phyloP scores from a whole-genome alignment of 129 eudicot genomes.

The Logfia minima region DNA sequence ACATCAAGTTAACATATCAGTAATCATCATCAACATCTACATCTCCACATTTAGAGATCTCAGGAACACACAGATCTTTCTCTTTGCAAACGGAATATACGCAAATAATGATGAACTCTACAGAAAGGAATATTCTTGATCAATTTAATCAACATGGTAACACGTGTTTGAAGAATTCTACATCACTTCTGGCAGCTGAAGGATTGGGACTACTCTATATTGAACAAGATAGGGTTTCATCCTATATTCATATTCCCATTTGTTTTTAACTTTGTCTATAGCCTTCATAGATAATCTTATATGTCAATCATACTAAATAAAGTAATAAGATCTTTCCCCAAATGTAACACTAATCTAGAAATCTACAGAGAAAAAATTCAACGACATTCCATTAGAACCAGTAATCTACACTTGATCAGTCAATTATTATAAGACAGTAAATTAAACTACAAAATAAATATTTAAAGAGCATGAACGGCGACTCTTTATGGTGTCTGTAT shows the following conservation, averaged over 20 bases:
- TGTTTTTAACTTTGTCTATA: not conserved
- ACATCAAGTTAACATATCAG: not conserved
- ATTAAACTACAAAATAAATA: not conserved
- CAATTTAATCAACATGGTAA: not conserved
- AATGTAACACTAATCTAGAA: not conserved
- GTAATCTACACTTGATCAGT: not conserved
- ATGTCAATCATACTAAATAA: not conserved
- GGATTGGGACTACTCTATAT: not conserved
- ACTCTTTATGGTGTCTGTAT: not conserved
- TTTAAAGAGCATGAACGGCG: no score
- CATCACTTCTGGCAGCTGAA: not conserved
- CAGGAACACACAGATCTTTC: not conserved
- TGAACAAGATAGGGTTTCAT: not conserved
- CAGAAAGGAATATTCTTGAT: not conserved
- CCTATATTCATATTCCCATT: no score
- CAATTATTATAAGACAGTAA: not conserved
- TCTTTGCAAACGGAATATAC: no score
- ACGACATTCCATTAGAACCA: not conserved
- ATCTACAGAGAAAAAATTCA: no score
- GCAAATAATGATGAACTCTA: not conserved
- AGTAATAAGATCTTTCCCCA: not conserved
- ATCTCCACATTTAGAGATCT: not conserved
- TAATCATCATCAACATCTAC: not conserved
- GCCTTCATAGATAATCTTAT: not conserved
- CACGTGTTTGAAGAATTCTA: not conserved